Conservation (phyloP, 352 stramenopile genomes). For the Pythium biforme region DNA sequence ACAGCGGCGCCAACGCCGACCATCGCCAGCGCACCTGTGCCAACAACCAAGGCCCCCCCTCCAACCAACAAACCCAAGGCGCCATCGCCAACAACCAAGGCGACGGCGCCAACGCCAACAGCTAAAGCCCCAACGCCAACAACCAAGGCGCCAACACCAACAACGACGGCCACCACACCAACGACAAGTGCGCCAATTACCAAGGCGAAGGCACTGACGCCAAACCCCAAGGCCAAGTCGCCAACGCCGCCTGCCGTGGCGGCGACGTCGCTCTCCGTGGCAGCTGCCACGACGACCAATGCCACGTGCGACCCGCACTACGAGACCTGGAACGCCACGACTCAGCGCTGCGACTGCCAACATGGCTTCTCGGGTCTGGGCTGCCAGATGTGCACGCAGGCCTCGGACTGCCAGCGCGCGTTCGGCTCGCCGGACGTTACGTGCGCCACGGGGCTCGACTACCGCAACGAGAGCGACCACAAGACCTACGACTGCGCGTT, state of each 20-base stretch:
- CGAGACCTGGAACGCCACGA: slow-evolving; percentile 51
- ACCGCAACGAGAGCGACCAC: slow-evolving; percentile 37
- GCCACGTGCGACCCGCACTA: slow-evolving; percentile 55
- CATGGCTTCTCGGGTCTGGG: slow-evolving; percentile 56
- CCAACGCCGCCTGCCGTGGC: too few species aligned
- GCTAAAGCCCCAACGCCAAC: background rate
- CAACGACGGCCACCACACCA: background rate
- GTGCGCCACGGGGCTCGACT: slow-evolving; percentile 53
- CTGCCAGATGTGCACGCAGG: slow-evolving; percentile 57
- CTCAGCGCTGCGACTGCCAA: slow-evolving; percentile 52
- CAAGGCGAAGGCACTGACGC: background rate
- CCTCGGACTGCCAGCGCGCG: slow-evolving; percentile 32
- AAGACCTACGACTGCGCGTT: slow-evolving; percentile 77
- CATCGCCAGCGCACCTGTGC: background rate
- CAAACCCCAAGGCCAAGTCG: background rate
- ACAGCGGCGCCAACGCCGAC: slow-evolving; percentile 1
- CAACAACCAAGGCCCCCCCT: background rate
- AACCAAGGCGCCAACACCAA: background rate
- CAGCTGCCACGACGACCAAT: background rate
- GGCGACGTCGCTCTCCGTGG: background rate
- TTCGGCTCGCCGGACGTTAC: slow-evolving; percentile 30
- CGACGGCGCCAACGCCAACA: background rate
- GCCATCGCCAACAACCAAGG: background rate
- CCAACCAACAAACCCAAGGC: background rate
- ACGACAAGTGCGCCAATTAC: too few species aligned